Base-by-base conservation (phyloP, 1,284 basidiomycete genomes). In the Sporisorium exsertum region DNA sequence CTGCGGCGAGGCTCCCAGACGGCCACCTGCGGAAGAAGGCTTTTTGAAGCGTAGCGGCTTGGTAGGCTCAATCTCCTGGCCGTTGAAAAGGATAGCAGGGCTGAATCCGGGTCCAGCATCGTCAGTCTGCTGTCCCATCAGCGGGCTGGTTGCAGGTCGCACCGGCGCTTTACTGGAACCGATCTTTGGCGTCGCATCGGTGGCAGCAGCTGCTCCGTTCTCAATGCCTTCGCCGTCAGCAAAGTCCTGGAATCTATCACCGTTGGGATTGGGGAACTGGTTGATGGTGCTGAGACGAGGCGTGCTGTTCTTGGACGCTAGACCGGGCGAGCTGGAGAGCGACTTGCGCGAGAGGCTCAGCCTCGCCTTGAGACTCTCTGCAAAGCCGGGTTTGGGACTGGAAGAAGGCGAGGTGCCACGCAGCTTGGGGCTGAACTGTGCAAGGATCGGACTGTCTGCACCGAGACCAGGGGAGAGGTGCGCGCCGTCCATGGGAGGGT, bases 21-120 rank as follows among this genome's bases (percentile, higher is more conserved):
- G 71, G 16, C 71, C 72, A 26, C 52, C 68, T 4, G 64, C 72
- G 4, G 66, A 62, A 24, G 53, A 35, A 12, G 67, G 67, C 49
- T 75, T 75, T 16, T 61, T 46, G 59, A 75, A 60, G 20, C 66
- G 66, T 46, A 75, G 49, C 16, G 72, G 72, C 47, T 55, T 65
- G 27, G 67, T 70, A 7, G 72, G 72, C 56, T 75, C 67, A 12
- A 70, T 55, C 55, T 62, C 51, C 45, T 67, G 59, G 18, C 72
- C 72, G 45, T 75, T 75, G 67, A 75, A 75, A 3, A 70, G 53
- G 57, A 75, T 75, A n/a, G 66, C 58, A 4, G 72, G 72, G 46
- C 70, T 65, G 58, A 68, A 61, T 37, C 64, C 64, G 7, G 58
- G 49, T 18, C 62, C 63, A 8, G 33, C 46, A 6, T 63, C 63